A percentile compares a stretch with the other conserved stretches of the same genome.
Conservation (phyloP, 345 rosid genomes). For the Euphorbia peplus region DNA sequence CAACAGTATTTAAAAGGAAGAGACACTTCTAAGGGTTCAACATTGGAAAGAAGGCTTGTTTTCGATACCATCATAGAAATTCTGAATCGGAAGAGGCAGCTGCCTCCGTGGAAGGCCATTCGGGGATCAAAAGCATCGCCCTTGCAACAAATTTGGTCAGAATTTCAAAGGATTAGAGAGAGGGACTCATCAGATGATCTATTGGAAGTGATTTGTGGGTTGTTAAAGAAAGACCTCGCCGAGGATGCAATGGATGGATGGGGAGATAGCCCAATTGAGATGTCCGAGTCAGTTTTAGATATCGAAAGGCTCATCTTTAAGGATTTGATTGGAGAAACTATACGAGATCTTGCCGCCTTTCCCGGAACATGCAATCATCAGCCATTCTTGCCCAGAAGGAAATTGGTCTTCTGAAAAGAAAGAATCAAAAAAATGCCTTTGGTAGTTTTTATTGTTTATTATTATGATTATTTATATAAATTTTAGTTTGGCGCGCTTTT, state of each 20-base stretch:
- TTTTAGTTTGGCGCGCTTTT: conserved; percentile 17
- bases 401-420: conserved; percentile 60
- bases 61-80: conserved; percentile 71
- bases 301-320: conserved; percentile 77
- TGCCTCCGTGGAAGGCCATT: conserved; percentile 56
- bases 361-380: conserved; percentile 27
- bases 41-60: conserved; percentile 57
- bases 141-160: conserved; percentile 61
- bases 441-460: not conserved
- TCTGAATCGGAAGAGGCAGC: conserved; percentile 40
- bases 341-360: conserved; percentile 52
- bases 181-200: conserved; percentile 49
- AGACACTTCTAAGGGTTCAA: conserved; percentile 47
- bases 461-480: not conserved
- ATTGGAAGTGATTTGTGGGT: conserved; percentile 60
- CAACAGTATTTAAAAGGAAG: conserved; percentile 60
- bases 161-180: conserved; percentile 52
- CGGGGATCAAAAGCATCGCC: conserved; percentile 16
- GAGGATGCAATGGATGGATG: conserved; percentile 55
- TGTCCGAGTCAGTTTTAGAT: conserved; percentile 70
- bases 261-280: conserved; percentile 60
- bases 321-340: conserved; percentile 81
- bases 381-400: conserved; percentile 44
- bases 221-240: conserved; percentile 68
- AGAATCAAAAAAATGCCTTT: conserved; percentile 7